These are phyloP conservation scores for Aspergillus flavus DNA, from an alignment of 2,329 filamentous ascomycete genomes.

Conservation along the genomic window DNA sequence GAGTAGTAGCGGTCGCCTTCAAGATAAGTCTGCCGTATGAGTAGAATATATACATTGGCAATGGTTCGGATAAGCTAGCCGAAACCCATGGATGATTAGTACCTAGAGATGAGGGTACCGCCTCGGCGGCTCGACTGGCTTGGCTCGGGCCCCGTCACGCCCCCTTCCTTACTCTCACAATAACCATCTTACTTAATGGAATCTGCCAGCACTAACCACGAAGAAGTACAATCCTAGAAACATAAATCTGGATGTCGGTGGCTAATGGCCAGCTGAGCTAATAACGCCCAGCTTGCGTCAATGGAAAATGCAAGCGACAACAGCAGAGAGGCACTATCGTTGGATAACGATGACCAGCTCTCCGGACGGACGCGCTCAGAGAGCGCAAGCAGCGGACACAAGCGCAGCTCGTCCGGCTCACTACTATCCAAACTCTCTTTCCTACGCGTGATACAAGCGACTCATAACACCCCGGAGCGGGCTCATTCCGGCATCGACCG, in stretches of 20 bases:
- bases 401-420: conserved; percentile 62
- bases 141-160: neutral
- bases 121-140: conserved; percentile 1
- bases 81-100: neutral
- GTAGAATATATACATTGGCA: neutral
- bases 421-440: conserved; percentile 72
- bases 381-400: conserved; percentile 45
- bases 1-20: neutral
- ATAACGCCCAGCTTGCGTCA: conserved; percentile 28
- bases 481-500: conserved; percentile 27
- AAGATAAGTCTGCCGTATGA: neutral
- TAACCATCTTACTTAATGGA: neutral
- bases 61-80: neutral
- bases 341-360: conserved; percentile 26
- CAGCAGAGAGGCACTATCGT: conserved; percentile 29
- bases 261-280: conserved; percentile 25
- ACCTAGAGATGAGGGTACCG: neutral
- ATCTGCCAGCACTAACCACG: neutral
- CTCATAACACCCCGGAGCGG: conserved; percentile 37
- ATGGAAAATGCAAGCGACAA: conserved; percentile 40
- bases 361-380: conserved; percentile 35
- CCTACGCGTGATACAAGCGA: conserved; percentile 54
- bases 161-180: neutral
- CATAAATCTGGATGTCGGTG: conserved; percentile 22
- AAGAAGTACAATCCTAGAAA: conserved; percentile 10